phyloP scores from a whole-genome alignment of 1,284 basidiomycete genomes.

The Testicularia cyperi region DNA sequence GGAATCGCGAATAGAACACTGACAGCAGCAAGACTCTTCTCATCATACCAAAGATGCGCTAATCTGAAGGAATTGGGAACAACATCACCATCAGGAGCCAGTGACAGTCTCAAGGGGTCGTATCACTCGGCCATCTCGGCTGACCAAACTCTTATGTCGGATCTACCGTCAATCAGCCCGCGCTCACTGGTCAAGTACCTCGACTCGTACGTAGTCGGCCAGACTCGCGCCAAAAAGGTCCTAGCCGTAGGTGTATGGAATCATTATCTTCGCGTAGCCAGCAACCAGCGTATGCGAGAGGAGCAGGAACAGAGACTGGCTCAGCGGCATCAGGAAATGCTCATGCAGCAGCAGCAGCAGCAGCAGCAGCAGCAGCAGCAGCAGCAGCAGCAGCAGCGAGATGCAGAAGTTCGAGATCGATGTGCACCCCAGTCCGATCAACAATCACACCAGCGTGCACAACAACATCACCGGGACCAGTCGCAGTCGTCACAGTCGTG shows the following conservation, averaged over 20 bases:
- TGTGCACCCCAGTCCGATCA: no score
- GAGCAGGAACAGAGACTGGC: constrained; percentile 10
- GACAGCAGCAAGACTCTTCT: no score
- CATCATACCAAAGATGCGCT: no score
- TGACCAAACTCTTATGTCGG: constrained; percentile 1
- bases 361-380: background rate
- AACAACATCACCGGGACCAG: background rate
- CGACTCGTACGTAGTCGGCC: constrained; percentile 86
- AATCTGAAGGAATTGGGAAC: no score
- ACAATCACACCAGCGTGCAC: background rate
- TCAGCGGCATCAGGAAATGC: background rate
- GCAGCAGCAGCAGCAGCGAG: constrained; percentile 1
- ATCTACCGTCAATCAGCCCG: constrained; percentile 18
- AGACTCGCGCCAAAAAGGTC: constrained; percentile 86
- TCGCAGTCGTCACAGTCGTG: no score
- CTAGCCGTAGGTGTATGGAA: constrained; percentile 71
- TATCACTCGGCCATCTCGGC: constrained; percentile 8
- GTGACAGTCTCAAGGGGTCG: no score
- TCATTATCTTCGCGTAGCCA: constrained; percentile 22
- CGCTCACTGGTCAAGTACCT: constrained; percentile 78
- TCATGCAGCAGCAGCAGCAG: background rate
- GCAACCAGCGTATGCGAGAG: constrained; percentile 18
- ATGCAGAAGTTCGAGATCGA: no score
- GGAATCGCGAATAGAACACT: no score
- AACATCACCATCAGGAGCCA: no score